These are phyloP conservation scores for Aureobasidium sp. DNA, from an alignment of 2,329 filamentous ascomycete species.

Conservation along the genomic window DNA sequence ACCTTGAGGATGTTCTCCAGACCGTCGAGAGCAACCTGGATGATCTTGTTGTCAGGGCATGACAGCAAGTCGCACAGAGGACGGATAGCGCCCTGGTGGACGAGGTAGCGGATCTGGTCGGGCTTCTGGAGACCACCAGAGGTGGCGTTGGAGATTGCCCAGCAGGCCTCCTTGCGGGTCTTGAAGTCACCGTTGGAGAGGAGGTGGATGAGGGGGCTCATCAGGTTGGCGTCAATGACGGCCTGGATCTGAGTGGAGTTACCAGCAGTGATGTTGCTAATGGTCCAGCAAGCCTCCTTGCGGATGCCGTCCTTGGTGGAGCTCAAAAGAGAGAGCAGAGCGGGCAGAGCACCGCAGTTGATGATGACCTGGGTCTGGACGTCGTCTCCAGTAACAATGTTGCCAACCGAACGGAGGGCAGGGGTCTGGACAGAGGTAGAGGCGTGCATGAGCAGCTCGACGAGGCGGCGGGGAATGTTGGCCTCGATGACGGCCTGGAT, in stretches of 20 bases:
- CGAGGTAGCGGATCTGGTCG: conserved; percentile 94
- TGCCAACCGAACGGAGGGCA: conserved; percentile 91
- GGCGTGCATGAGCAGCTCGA: conserved; percentile 95
- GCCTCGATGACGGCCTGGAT: conserved; percentile 99
- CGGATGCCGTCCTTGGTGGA: conserved; percentile 98
- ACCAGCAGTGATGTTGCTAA: conserved; percentile 96
- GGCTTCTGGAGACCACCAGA: conserved; percentile 97
- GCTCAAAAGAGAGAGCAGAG: conserved; percentile 85
- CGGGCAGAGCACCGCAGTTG: conserved; percentile 89
- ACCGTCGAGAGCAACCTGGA: conserved; percentile 94
- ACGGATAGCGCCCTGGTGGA: conserved; percentile 90
- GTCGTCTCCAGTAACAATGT: conserved; percentile 97
- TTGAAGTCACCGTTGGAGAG: conserved; percentile 96
- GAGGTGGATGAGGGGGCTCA: conserved; percentile 90
- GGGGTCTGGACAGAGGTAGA: conserved; percentile 98
- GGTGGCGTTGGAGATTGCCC: conserved; percentile 98
- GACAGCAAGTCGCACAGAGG: conserved; percentile 88
- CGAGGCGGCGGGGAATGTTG: conserved; percentile 88
- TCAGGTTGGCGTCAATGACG: conserved; percentile 93
- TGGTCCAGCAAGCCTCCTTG: conserved; percentile 99
- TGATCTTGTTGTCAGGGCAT: conserved; percentile 99
- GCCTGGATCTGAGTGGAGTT: conserved; percentile 97
- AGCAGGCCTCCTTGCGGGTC: conserved; percentile 98
- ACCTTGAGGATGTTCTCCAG: conserved; percentile 99
- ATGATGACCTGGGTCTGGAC: conserved; percentile 99